Conservation (phyloP, 2,329 filamentous ascomycete genomes). For the Ustilaginoidea virens region DNA sequence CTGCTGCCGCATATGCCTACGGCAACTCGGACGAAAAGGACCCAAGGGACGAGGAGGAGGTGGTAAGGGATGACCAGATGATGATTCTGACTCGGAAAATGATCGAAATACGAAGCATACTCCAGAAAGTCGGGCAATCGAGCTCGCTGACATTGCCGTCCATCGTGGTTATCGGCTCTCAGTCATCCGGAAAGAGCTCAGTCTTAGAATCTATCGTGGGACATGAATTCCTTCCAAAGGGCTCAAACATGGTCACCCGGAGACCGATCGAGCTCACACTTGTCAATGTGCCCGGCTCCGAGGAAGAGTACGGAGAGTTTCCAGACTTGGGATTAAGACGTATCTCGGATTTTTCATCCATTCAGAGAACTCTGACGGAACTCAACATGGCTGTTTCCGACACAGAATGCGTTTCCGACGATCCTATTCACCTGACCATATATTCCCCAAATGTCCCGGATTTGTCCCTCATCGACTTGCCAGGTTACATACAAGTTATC, state of each 20-base stretch:
- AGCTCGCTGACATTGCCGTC: conserved; percentile 79
- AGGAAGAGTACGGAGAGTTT: conserved; percentile 89
- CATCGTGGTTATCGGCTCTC: conserved; percentile 97
- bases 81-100: conserved; percentile 98
- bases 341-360: conserved; percentile 80
- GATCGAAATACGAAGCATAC: conserved; percentile 92
- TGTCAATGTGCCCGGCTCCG: conserved; percentile 80
- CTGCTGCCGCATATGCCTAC: conserved; percentile 66
- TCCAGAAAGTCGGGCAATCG: conserved; percentile 85
- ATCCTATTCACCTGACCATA: conserved; percentile 89
- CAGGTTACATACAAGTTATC: conserved; percentile 92
- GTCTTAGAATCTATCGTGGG: conserved; percentile 94
- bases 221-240: conserved; percentile 94
- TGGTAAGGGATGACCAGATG: conserved; percentile 90
- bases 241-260: conserved; percentile 96
- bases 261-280: conserved; percentile 91
- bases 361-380: conserved; percentile 88
- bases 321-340: conserved; percentile 79
- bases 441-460: conserved; percentile 94
- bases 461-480: conserved; percentile 86
- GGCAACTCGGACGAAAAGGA: conserved; percentile 54
- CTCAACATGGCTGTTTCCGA: conserved; percentile 88
- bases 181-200: conserved; percentile 96
- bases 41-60: conserved; percentile 42
- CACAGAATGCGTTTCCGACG: conserved; percentile 83